Base-by-base conservation (phyloP, 371 early-diverging fungal genomes). In the Apophysomyces trapeziformis region DNA sequence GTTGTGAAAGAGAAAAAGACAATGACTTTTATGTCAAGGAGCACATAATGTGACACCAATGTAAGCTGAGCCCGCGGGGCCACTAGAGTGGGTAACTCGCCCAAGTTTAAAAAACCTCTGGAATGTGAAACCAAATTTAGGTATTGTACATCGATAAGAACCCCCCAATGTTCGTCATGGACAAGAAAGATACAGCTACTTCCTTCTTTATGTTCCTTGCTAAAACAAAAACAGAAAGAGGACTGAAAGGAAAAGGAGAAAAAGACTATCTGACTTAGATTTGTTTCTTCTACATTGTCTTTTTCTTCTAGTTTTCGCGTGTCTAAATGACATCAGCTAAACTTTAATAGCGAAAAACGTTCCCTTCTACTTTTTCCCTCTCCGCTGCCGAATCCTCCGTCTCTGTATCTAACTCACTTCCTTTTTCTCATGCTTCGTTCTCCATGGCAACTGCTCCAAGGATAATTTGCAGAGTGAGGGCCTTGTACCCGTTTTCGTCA, bases 401-500 rank as follows among this genome's bases (percentile, higher is more conserved):
- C 54, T 50, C 7, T 57, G 38, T 63, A 18, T 38, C n/a, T 32
- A 54, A n/a, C n/a, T 18, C 38, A 16, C 18, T 58, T 58, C 26
- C 62, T 60, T 54, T 58, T 64, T 39, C 58, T 50, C 50, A 61
- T 47, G 64, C 32, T 38, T 45, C 16, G 47, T 46, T 56, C 47
- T 35, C 36, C 58, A 73, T 72, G 72, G 64, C 72, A 57, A 58
- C 67, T 26, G 60, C 71, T 26, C 75, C 69, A 45, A 71, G 63
- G 60, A 71, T 78, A 35, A 63, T 78, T 35, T 78, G 78, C 58
- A 70, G 74, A 68, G 78, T 78, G 16, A 73, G 57, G 67, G 95
- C 94, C 41, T 72, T 95, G 21, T 90, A 95, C 68, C 87, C 92
- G 74, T 95, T 93, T 71, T 74, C 54, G 21, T 87, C 93, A 36